Conservation (phyloP, 2,329 filamentous ascomycete species). For the Alternaria dauci region DNA sequence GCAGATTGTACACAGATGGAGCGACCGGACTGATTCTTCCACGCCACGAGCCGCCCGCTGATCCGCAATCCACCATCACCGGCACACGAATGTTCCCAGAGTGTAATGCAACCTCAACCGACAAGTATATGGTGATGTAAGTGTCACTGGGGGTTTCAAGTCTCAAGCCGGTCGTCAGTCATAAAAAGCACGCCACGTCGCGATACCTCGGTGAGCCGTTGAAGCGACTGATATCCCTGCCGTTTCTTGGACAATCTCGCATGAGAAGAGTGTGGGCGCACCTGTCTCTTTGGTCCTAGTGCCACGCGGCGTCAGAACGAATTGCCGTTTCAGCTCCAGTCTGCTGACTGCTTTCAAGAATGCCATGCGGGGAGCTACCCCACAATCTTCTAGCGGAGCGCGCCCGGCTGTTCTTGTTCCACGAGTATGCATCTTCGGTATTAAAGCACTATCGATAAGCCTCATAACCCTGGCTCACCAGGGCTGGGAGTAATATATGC, state of each 20-base stretch:
- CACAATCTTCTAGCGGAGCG: constrained; percentile 15
- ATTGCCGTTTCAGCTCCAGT: constrained; percentile 6
- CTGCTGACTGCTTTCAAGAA: constrained; percentile 14
- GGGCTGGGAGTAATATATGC: constrained; percentile 28
- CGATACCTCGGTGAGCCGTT: neutral
- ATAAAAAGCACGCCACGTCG: neutral
- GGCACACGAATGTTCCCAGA: neutral
- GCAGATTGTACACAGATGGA: neutral
- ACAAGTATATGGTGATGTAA: neutral
- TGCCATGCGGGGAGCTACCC: constrained; percentile 20
- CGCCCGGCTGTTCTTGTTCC: constrained; percentile 32
- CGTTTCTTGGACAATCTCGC: neutral
- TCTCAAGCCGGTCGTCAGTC: neutral
- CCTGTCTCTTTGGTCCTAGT: neutral
- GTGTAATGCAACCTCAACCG: neutral
- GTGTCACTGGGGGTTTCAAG: neutral
- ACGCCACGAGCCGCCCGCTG: neutral
- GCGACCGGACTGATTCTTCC: neutral
- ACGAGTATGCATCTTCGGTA: constrained; percentile 25
- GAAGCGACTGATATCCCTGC: neutral
- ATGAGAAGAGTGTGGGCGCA: neutral
- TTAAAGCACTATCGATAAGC: constrained; percentile 40
- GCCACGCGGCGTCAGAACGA: neutral
- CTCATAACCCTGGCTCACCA: constrained; percentile 22
- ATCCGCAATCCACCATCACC: neutral